Conservation (phyloP, 345 rosid genomes). For the Noccaea bulbosa region DNA sequence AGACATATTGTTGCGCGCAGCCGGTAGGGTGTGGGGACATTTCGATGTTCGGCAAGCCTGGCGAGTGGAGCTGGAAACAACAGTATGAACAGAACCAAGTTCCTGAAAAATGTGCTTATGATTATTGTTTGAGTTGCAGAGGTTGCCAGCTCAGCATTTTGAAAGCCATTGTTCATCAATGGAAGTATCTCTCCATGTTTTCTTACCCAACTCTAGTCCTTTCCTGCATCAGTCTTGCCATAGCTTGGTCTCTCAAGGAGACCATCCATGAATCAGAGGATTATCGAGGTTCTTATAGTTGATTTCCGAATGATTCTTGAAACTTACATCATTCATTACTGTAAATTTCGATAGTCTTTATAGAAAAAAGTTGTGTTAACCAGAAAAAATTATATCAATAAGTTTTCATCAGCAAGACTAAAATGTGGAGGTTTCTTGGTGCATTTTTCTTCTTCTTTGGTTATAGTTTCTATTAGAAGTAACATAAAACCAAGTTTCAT, state of each 20-base stretch:
- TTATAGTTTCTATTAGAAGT: no score
- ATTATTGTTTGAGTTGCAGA: constrained; percentile 36
- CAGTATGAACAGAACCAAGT: constrained; percentile 28
- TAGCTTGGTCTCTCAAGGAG: constrained; percentile 23
- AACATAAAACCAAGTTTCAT: background rate
- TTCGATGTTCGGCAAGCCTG: constrained; percentile 25
- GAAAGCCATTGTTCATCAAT: constrained; percentile 33
- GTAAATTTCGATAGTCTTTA: background rate
- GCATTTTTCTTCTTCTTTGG: no score
- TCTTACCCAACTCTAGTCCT: constrained; percentile 11
- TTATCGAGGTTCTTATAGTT: constrained; percentile 31
- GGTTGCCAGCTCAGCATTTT: constrained; percentile 41
- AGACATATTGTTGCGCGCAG: constrained; percentile 38
- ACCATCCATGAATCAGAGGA: background rate
- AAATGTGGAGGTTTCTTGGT: no score
- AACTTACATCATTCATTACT: no score
- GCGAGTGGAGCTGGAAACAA: constrained; percentile 38
- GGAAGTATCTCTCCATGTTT: constrained; percentile 38
- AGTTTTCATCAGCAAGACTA: background rate
- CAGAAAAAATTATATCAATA: background rate
- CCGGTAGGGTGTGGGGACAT: constrained; percentile 26
- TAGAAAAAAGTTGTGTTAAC: background rate
- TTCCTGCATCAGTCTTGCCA: constrained; percentile 9
- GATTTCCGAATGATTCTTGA: background rate
- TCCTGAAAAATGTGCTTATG: constrained; percentile 32